Base-by-base conservation (phyloP, 2,329 filamentous ascomycete species). In the Fusarium mundagurra region DNA sequence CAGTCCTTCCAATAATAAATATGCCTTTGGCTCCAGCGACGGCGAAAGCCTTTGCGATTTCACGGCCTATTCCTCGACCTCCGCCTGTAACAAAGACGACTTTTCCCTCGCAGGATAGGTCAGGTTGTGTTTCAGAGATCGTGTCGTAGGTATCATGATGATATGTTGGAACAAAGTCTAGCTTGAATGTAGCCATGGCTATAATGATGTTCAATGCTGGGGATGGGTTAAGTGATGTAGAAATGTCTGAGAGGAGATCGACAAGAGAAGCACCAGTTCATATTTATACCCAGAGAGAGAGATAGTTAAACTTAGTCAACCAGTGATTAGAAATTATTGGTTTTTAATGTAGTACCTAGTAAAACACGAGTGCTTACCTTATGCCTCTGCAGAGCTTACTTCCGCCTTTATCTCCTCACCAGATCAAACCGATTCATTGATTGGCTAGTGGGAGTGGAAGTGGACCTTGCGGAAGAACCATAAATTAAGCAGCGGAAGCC, bases 11-110 rank as follows among this genome's bases (percentile, higher is more conserved):
- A 27, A 29, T 8, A 4, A 64, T 45, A 1, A 38, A 64, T 13
- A 64, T 22, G 22, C 61, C 61, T 50, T 44, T 51, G 8, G 57
- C 57, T 1, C 57, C 44, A 12, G 61, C 61, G 13, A 61, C 13
- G 3, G 47, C 36, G 36, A 64, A 62, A 6, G 61, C 17, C 22
- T 51, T 64, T 33, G 61, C 44, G 5, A 64, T 64, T 24, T 62
- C 43, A 4, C 57, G 43, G 2, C 61, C 61, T 1, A 64, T 64
- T 7, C 61, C 61, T 34, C 34, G 44, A 5, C 61, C 61, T 7
- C 54, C 61, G 27, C 61, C 61, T 14, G 61, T 64, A 11, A 64
- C n/a, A 5, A 64, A 64, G 6, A 41, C 57, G 14, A 44, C 17
- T 16, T 50, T 64, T 2, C 61, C 57, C 16, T 62, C 22, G 9